These are phyloP conservation scores for Claviceps cyperi DNA, from an alignment of 2,329 filamentous ascomycete genomes.

Conservation along the genomic window DNA sequence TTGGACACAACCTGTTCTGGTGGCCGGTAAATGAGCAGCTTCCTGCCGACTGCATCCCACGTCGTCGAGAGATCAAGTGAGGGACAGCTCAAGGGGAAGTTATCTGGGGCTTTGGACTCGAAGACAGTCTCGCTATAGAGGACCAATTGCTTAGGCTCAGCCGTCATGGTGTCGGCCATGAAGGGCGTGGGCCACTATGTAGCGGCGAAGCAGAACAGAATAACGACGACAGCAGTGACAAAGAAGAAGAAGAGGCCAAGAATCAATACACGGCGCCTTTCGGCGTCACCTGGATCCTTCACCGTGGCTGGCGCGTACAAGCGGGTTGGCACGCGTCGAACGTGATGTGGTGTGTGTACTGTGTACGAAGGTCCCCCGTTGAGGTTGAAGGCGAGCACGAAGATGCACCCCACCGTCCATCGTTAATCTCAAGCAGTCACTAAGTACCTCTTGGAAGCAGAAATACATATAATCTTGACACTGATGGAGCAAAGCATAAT, in stretches of 20 bases:
- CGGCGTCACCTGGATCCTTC: not conserved
- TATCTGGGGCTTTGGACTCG: slow-evolving; percentile 36
- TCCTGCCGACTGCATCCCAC: slow-evolving; percentile 48
- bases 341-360: not conserved
- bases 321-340: not conserved
- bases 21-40: slow-evolving; percentile 63
- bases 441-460: not conserved
- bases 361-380: not conserved
- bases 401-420: not conserved
- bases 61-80: slow-evolving; percentile 72
- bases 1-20: slow-evolving; percentile 54
- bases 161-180: slow-evolving; percentile 11
- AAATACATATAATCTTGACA: not conserved
- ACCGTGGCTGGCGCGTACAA: not conserved
- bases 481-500: not conserved
- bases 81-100: slow-evolving; percentile 61
- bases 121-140: slow-evolving; percentile 44
- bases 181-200: not conserved
- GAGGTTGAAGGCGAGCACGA: not conserved
- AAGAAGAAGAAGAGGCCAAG: not conserved
- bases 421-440: not conserved
- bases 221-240: not conserved
- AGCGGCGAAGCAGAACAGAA: not conserved
- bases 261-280: not conserved
- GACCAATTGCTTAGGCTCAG: slow-evolving; percentile 21